These are phyloP conservation scores for Aspergillaceae sp. DNA, from an alignment of 2,329 filamentous ascomycete genomes.

Conservation along the genomic window DNA sequence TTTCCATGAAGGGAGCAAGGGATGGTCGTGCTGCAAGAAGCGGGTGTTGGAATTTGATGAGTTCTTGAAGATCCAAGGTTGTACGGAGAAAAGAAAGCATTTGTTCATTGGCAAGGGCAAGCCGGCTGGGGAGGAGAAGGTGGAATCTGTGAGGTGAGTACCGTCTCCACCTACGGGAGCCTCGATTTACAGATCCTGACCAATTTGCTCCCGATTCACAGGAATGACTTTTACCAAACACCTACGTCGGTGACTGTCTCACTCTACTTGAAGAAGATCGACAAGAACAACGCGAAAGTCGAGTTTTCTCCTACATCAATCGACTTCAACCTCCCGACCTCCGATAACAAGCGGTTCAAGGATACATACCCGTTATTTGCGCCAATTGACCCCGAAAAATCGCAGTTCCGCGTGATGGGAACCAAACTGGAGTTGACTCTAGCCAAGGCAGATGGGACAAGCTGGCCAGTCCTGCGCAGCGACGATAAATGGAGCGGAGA, in stretches of 20 bases:
- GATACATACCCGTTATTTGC: constrained; percentile 67
- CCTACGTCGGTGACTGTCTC: constrained; percentile 74
- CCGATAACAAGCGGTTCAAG: constrained; percentile 74
- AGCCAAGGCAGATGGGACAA: constrained; percentile 61
- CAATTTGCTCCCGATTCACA: constrained; percentile 21
- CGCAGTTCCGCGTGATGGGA: constrained; percentile 70
- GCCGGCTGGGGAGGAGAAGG: constrained; percentile 60
- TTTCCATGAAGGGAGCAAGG: constrained; percentile 97
- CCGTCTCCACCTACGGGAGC: not conserved
- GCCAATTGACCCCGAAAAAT: constrained; percentile 64
- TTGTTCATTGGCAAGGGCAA: constrained; percentile 72
- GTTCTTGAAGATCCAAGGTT: constrained; percentile 93
- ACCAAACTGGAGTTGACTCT: constrained; percentile 81
- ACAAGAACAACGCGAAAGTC: constrained; percentile 68
- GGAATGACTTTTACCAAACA: constrained; percentile 93
- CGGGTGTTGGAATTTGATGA: constrained; percentile 94
- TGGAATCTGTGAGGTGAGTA: constrained; percentile 66
- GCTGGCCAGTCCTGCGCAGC: constrained; percentile 77
- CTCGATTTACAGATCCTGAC: not conserved
- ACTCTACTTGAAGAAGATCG: constrained; percentile 94
- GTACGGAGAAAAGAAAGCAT: constrained; percentile 71
- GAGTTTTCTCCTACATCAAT: constrained; percentile 57
- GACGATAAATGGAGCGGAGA: constrained; percentile 66
- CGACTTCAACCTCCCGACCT: constrained; percentile 74
- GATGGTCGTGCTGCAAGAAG: constrained; percentile 93